Conservation (phyloP, 106 monocot genomes). For the Posidonia australis region DNA sequence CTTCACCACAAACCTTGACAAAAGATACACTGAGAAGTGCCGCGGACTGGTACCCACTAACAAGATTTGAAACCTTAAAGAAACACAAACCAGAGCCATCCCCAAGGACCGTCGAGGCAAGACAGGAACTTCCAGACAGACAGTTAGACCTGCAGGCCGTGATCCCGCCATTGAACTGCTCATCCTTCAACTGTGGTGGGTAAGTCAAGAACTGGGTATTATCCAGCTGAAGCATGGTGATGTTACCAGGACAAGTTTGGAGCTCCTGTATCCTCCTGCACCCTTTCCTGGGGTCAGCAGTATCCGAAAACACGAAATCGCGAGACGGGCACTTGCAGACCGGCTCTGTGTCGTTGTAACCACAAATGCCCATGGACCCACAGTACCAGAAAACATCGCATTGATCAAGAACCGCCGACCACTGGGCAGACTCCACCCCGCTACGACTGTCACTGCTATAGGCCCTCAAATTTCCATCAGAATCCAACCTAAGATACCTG, state of each 20-base stretch:
- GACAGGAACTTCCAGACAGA: constrained; percentile 43
- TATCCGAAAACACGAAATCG: constrained; percentile 41
- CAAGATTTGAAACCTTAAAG: constrained; percentile 40
- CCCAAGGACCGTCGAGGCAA: constrained; percentile 60
- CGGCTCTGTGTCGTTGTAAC: constrained; percentile 54
- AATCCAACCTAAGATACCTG: constrained; percentile 53
- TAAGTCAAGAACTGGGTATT: constrained; percentile 74
- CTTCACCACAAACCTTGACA: constrained; percentile 65
- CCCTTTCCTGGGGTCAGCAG: constrained; percentile 27
- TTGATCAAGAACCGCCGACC: constrained; percentile 75
- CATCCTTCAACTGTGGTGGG: constrained; percentile 31
- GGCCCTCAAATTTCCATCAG: constrained; percentile 71
- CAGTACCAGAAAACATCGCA: constrained; percentile 88
- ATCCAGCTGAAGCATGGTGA: constrained; percentile 54
- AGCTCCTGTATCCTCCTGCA: constrained; percentile 40
- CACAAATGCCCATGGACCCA: constrained; percentile 71
- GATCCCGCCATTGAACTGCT: constrained; percentile 55
- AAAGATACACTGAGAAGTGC: constrained; percentile 71
- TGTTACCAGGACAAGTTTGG: constrained; percentile 37
- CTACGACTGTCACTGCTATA: constrained; percentile 29
- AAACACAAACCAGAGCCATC: constrained; percentile 73
- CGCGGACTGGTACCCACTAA: constrained; percentile 56
- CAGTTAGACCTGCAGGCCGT: constrained; percentile 59
- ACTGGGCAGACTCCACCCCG: constrained; percentile 10
- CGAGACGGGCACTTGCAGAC: constrained; percentile 65